Evolutionary conservation across 1,139 yeast genomes (phyloP), one percentile per base, ranked within the genome.

Genomic region (Zygotorulaspora mrakii): DNA sequence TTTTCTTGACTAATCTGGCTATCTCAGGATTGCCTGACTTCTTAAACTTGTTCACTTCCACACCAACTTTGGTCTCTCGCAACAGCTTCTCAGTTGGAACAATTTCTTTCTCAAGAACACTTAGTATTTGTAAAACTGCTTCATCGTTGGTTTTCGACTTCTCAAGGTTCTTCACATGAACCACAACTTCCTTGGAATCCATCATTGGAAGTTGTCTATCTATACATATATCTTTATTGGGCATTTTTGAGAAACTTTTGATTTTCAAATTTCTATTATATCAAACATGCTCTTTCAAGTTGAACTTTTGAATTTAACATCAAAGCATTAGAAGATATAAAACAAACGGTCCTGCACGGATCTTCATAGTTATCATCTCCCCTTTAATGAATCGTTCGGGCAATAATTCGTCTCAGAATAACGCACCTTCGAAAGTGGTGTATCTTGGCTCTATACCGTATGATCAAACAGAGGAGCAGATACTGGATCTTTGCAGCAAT

Each of bases 61-160:
- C 94, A 46, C 98, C 98, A n/a, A 91, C 91, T 64, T 87, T 88
- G n/a, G 98, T 91, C 59, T 89, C 87, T 57, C 96, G 72, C 39
- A 91, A 70, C 30, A 89, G 71, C 59, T 80, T 77, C 61, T 91
- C 97, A 1, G 94, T 80, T 8, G 97, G 96, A 37, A 88, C 87
- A 23, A 61, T 52, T 9, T 85, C 87, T 46, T 74, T 78, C 52
- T 82, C 79, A 45, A 91, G 69, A 29, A 76, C 72, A 33, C 72
- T 75, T 52, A 91, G 68, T 31, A 89, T 75, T 57, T 79, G 82
- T 44, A 84, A 59, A 28, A 85, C 76, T 8, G 82, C 74, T 32
- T 74, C 76, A 34, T 82, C 82, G 49, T 82, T 85, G 20, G 37
- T 46, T 26, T 73, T 67, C 11, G 94, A 74, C 66, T 83, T 82